phyloP scores from a whole-genome alignment of 73 alveolate genomes.

The Paramecium primaurelia region DNA sequence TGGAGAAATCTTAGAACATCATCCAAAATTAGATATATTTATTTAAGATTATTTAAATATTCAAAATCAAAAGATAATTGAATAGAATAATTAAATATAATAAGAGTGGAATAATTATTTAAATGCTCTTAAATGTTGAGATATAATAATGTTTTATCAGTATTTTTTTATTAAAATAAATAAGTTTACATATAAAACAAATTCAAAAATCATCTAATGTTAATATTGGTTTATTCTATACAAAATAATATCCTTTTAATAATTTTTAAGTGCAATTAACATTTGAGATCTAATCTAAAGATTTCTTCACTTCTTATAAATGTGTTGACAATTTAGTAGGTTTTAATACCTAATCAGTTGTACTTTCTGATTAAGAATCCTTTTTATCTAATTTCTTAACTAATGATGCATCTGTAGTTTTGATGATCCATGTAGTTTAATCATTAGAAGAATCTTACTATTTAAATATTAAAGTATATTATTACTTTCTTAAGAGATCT shows the following conservation, averaged over 20 bases:
- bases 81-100: not conserved
- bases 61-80: not conserved
- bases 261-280: not conserved
- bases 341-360: not conserved
- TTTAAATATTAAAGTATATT: not conserved
- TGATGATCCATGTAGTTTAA: not conserved
- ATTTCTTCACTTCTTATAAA: not conserved
- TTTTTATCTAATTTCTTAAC: not conserved
- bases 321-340: not conserved
- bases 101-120: not conserved
- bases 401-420: constrained; percentile 13
- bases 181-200: not conserved
- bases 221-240: not conserved
- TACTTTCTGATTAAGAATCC: not conserved
- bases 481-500: not conserved
- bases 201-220: not conserved
- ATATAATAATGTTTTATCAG: not conserved
- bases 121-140: not conserved
- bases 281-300: not conserved
- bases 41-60: not conserved
- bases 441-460: constrained; percentile 3
- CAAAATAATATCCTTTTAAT: not conserved
- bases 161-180: not conserved
- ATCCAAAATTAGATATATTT: not conserved
- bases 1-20: not conserved